Conservation (phyloP, 2,329 filamentous ascomycete species). For the Septoria linicola region DNA sequence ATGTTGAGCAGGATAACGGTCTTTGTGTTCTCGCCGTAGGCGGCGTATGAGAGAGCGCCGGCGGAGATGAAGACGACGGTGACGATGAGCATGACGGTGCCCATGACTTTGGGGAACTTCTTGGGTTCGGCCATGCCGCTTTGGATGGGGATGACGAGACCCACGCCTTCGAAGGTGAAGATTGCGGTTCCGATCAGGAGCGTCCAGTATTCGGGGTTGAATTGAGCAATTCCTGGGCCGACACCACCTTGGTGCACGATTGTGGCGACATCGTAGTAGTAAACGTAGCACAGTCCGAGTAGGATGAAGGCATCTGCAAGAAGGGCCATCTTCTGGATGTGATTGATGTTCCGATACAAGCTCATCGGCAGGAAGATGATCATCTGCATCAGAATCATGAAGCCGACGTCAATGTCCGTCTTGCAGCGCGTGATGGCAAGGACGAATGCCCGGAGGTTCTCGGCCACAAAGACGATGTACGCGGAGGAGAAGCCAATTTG, state of each 20-base stretch:
- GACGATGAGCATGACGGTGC: slow-evolving; percentile 91
- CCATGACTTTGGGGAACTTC: slow-evolving; percentile 87
- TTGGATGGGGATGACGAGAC: slow-evolving; percentile 96
- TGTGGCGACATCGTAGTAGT: slow-evolving; percentile 90
- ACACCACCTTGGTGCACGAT: slow-evolving; percentile 70
- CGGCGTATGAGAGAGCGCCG: slow-evolving; percentile 91
- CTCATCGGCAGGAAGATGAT: slow-evolving; percentile 92
- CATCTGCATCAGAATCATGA: slow-evolving; percentile 91
- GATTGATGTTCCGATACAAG: slow-evolving; percentile 92
- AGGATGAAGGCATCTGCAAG: slow-evolving; percentile 94
- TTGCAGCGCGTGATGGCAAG: slow-evolving; percentile 86
- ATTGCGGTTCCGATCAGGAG: slow-evolving; percentile 98
- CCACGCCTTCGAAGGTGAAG: slow-evolving; percentile 97
- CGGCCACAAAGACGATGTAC: slow-evolving; percentile 94
- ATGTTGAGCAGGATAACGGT: slow-evolving; percentile 96
- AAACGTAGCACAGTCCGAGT: slow-evolving; percentile 85
- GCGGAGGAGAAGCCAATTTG: slow-evolving; percentile 93
- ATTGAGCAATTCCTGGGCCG: slow-evolving; percentile 75
- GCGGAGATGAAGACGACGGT: slow-evolving; percentile 86
- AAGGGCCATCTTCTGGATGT: slow-evolving; percentile 91
- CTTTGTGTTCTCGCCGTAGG: slow-evolving; percentile 91
- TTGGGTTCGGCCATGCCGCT: slow-evolving; percentile 90
- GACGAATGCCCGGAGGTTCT: slow-evolving; percentile 94
- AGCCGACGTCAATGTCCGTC: slow-evolving; percentile 80
- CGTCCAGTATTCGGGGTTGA: slow-evolving; percentile 91